These are phyloP conservation scores for Lagerstroemia speciosa DNA, from an alignment of 345 rosid species.

Conservation along the genomic window DNA sequence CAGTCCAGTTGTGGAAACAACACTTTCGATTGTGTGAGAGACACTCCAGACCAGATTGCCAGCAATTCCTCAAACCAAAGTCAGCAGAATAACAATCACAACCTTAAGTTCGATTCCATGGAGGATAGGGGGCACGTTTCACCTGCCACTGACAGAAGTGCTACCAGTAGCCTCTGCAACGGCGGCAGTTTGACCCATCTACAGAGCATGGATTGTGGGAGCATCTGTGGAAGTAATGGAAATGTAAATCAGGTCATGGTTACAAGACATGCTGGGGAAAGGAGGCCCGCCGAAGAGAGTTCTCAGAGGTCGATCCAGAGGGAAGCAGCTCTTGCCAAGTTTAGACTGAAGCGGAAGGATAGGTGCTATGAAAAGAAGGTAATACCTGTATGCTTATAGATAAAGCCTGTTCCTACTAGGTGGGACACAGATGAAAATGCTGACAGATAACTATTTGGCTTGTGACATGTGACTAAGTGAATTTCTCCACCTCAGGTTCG, in stretches of 20 bases:
- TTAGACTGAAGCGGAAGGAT: constrained; percentile 89
- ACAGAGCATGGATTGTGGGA: constrained; percentile 39
- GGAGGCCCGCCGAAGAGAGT: constrained; percentile 45
- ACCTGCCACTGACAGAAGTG: constrained; percentile 52
- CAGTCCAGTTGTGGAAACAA: constrained; percentile 27
- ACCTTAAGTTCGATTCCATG: constrained; percentile 21
- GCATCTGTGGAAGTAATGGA: constrained; percentile 39
- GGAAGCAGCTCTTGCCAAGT: constrained; percentile 82
- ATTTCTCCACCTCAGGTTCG: constrained; percentile 51
- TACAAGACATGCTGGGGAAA: constrained; percentile 32
- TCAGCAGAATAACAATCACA: constrained; percentile 25
- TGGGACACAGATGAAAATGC: not conserved
- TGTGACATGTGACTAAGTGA: not conserved
- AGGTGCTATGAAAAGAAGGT: constrained; percentile 95
- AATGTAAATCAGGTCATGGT: constrained; percentile 35
- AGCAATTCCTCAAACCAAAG: constrained; percentile 25
- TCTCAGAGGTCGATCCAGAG: constrained; percentile 47
- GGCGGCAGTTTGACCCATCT: constrained; percentile 30
- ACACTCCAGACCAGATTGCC: constrained; percentile 29
- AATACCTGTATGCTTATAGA: not conserved
- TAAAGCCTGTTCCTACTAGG: not conserved
- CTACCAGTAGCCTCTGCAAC: constrained; percentile 44
- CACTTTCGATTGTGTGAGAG: constrained; percentile 27
- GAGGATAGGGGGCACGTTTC: constrained; percentile 53
- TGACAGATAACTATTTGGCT: not conserved